These are phyloP conservation scores for Exophiala calicioides DNA, from an alignment of 2,329 filamentous ascomycete genomes.

Conservation along the genomic window DNA sequence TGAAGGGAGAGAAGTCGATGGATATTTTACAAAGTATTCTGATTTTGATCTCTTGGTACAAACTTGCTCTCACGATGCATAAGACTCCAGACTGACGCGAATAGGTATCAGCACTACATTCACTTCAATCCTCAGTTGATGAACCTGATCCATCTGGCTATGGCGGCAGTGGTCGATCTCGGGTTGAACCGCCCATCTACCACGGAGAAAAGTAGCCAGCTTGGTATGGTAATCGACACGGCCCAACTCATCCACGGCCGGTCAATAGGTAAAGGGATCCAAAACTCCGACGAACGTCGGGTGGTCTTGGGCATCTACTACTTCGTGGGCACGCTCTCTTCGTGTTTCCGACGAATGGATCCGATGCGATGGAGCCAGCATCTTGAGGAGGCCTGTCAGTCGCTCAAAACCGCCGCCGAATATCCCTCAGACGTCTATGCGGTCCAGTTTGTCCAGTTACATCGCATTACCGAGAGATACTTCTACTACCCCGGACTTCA, in stretches of 20 bases:
- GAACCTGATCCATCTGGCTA: constrained; percentile 40
- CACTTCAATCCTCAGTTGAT: constrained; percentile 37
- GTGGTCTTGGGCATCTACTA: constrained; percentile 18
- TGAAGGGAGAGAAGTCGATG: constrained; percentile 37
- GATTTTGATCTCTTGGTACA: constrained; percentile 40
- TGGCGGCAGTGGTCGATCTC: constrained; percentile 40
- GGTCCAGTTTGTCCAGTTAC: constrained; percentile 52
- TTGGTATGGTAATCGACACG: constrained; percentile 12
- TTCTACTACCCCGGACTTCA: constrained; percentile 23
- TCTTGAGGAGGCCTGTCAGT: constrained; percentile 52
- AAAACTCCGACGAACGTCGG: constrained; percentile 18
- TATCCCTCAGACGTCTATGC: constrained; percentile 51
- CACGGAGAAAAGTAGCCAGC: constrained; percentile 3
- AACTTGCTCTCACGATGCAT: not conserved
- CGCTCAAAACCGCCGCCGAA: constrained; percentile 49
- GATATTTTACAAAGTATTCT: constrained; percentile 44
- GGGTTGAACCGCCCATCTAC: constrained; percentile 32
- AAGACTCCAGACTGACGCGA: not conserved
- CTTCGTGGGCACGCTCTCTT: constrained; percentile 8
- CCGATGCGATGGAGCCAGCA: constrained; percentile 55
- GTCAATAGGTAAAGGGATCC: not conserved
- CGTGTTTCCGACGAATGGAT: constrained; percentile 45
- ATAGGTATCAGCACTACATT: constrained; percentile 38
- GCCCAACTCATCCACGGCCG: constrained; percentile 13
- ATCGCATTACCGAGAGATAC: constrained; percentile 50